Conservation (phyloP, 2,329 filamentous ascomycete species). For the Trichoderma sp. region DNA sequence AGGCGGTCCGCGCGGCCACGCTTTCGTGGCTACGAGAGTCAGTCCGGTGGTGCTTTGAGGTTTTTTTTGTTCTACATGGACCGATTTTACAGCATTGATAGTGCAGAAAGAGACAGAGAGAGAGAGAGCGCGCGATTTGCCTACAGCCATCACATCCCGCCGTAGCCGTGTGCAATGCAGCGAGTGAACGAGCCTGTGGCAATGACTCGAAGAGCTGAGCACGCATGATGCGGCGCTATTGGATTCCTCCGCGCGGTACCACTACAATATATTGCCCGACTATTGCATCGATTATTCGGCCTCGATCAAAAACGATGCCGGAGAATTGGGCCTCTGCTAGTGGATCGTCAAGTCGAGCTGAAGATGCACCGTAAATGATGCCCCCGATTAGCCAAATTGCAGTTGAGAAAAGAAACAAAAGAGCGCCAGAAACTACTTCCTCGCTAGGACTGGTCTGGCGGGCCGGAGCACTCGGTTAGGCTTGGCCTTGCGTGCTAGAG, state of each 20-base stretch:
- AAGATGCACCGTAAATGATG: conserved; percentile 22
- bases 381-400: conserved; percentile 25
- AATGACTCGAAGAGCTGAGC: conserved; percentile 14
- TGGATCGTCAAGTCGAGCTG: conserved; percentile 22
- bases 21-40: background rate
- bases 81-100: background rate
- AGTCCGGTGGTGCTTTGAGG: background rate
- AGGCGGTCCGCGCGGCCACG: background rate
- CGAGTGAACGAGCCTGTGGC: background rate
- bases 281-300: background rate
- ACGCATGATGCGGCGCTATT: background rate
- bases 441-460: conserved; percentile 23
- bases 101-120: background rate
- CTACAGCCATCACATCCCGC: background rate
- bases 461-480: conserved; percentile 23
- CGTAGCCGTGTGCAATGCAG: background rate
- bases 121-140: background rate
- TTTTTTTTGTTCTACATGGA: background rate
- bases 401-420: background rate
- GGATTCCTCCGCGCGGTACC: background rate
- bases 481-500: conserved; percentile 23
- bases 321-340: conserved; percentile 14
- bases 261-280: background rate
- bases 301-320: background rate
- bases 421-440: conserved; percentile 22